Conservation (phyloP, 2,329 filamentous ascomycete genomes). For the Didymella glomerata region DNA sequence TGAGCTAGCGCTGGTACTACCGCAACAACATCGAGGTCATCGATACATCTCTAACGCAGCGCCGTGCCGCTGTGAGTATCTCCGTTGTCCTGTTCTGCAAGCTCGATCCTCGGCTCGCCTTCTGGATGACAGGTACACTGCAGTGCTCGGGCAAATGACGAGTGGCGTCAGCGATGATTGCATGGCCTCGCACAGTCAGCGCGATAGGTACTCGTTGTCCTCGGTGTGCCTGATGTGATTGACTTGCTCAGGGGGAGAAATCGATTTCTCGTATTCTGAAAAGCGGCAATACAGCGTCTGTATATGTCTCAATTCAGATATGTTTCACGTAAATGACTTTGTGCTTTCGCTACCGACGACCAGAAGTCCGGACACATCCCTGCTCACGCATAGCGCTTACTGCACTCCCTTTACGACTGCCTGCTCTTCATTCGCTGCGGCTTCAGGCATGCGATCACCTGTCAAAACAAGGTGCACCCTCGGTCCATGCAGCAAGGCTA, state of each 20-base stretch:
- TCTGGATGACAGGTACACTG: conserved; percentile 11
- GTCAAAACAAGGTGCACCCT: not conserved
- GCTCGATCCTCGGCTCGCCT: not conserved
- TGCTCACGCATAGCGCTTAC: conserved; percentile 8
- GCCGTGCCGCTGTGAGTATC: conserved; percentile 5
- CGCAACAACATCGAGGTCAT: conserved; percentile 9
- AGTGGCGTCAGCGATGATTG: conserved; percentile 1
- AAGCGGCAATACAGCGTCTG: not conserved
- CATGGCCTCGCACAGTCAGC: conserved; percentile 5
- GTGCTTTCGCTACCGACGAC: conserved; percentile 17
- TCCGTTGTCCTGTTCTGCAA: not conserved
- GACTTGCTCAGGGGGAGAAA: not conserved
- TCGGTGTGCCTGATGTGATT: not conserved
- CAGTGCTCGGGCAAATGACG: conserved; percentile 3
- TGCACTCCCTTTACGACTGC: not conserved
- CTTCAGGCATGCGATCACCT: conserved; percentile 1
- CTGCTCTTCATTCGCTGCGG: not conserved
- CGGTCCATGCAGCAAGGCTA: not conserved
- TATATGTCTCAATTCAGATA: conserved; percentile 6
- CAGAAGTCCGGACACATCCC: conserved; percentile 11
- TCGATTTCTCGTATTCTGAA: conserved; percentile 2
- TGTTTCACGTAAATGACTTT: conserved; percentile 15
- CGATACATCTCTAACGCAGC: not conserved
- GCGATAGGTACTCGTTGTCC: not conserved
- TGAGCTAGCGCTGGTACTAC: conserved; percentile 17